Base-by-base conservation (phyloP, 176 grass and related monocot species). In the Miscanthus lutarioriparius region DNA sequence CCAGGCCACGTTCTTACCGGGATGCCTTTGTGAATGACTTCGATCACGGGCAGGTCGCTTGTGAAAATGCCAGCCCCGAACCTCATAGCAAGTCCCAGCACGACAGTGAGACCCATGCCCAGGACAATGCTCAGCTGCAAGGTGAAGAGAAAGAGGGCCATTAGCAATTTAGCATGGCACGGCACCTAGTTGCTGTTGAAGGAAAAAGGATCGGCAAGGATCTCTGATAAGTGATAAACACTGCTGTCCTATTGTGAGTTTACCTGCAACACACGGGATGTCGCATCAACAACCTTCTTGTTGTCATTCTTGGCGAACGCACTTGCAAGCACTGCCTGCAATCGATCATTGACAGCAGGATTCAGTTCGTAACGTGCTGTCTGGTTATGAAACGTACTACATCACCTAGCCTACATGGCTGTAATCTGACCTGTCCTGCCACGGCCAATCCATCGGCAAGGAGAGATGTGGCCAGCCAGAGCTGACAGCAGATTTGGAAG, bases 391-490 rank as follows among this genome's bases (percentile, higher is more conserved):
- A 85, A 85, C n/a, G 10, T 7, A 23, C 63, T 1, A 23, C n/a
- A 4, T 25, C 9, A 81, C 53, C 36, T 35, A 48, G 43, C 77
- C n/a, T 75, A 67, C 12, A 16, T 28, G 54, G 58, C 4, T 22
- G 3, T 47, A 63, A 47, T 65, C 15, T 78, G n/a, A 99, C 96
- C 93, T 99, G 96, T 72, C 96, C 96, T 49, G 96, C 91, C 8
- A 99, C 96, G 72, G 97, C 97, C 66, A 99, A 44, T 62, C 97
- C 97, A 25, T 99, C 97, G 5, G 97, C 93, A 20, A 99, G 97
- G 78, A 99, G 97, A 28, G 97, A 99, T 4, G 93, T 94, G 6
- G 97, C 88, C 1, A 99, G 84, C 97, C 97, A 99, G 86, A 99
- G 88, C 61, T 99, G 97, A 44, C 92, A 91, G 81, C 93, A 96